Conservation (phyloP, 1,284 basidiomycete species). For the Pseudozyma tsukubaensis region DNA sequence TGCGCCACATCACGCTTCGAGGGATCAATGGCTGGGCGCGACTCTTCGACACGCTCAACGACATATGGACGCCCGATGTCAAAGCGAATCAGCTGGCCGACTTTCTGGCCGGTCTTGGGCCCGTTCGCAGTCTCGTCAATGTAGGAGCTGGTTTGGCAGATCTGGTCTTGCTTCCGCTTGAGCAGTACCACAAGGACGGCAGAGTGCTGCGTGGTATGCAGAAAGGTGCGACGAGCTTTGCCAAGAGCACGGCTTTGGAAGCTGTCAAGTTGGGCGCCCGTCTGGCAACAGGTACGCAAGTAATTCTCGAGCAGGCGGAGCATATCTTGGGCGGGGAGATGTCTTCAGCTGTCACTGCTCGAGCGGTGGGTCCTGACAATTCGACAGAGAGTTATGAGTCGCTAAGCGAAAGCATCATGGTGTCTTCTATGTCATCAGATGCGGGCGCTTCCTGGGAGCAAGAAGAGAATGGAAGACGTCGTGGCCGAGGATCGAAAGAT, state of each 20-base stretch:
- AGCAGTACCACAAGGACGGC: constrained; percentile 96
- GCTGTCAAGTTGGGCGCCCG: constrained; percentile 93
- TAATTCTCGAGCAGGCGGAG: constrained; percentile 94
- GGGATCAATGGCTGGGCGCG: constrained; percentile 90
- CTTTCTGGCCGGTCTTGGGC: constrained; percentile 94
- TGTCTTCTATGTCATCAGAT: constrained; percentile 10
- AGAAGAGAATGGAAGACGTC: constrained; percentile 4
- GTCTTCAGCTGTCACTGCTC: constrained; percentile 75
- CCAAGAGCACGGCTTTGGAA: constrained; percentile 91
- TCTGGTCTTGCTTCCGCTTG: constrained; percentile 91
- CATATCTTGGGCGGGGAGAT: constrained; percentile 79
- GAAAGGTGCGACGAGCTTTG: constrained; percentile 89
- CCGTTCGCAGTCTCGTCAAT: constrained; percentile 88
- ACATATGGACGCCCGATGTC: constrained; percentile 98
- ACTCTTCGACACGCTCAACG: constrained; percentile 89
- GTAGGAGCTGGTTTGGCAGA: constrained; percentile 96
- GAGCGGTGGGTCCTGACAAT: constrained; percentile 71
- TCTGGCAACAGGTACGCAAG: constrained; percentile 94
- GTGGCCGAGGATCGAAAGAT: too few relatives aligned
- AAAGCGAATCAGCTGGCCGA: constrained; percentile 97
- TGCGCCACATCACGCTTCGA: constrained; percentile 88
- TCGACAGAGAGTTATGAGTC: constrained; percentile 30
- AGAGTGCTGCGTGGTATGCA: constrained; percentile 92
- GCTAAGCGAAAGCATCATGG: constrained; percentile 35
- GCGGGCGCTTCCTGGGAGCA: not conserved